Conservation (phyloP, 2,329 filamentous ascomycete genomes). For the Nannizziopsis arthrosporioides region DNA sequence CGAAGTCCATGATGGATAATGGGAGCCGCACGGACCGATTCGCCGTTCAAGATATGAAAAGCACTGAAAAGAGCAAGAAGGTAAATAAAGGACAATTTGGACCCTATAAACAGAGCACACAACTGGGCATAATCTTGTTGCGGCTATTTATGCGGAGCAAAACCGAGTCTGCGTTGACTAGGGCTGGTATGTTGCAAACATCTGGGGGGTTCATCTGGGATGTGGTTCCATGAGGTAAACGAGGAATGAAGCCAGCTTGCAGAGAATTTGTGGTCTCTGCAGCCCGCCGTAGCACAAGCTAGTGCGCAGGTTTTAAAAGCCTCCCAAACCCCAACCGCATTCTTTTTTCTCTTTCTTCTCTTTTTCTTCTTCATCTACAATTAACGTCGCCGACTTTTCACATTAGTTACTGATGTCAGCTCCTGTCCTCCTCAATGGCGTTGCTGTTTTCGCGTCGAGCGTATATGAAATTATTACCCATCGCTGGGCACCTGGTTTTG, state of each 20-base stretch:
- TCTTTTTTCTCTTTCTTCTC: constrained; percentile 18
- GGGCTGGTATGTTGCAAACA: not conserved
- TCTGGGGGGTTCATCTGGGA: constrained; percentile 5
- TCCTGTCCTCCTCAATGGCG: constrained; percentile 38
- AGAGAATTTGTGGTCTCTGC: constrained; percentile 28
- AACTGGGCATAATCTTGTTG: constrained; percentile 10
- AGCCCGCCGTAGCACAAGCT: constrained; percentile 23
- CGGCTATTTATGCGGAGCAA: not conserved
- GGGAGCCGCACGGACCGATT: not conserved
- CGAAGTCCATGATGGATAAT: constrained; percentile 64
- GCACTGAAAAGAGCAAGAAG: not conserved
- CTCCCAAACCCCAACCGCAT: not conserved
- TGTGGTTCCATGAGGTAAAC: constrained; percentile 7
- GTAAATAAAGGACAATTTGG: constrained; percentile 20
- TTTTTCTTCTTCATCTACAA: constrained; percentile 28
- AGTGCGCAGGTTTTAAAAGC: constrained; percentile 16
- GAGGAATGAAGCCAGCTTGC: constrained; percentile 37
- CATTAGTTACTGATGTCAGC: constrained; percentile 47
- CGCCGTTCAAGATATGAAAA: not conserved
- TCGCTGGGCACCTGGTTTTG: constrained; percentile 62
- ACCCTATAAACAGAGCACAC: constrained; percentile 5
- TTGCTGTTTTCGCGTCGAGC: constrained; percentile 58
- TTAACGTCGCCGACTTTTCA: constrained; percentile 45
- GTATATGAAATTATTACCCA: constrained; percentile 49
- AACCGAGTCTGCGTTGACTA: constrained; percentile 1